A percentile compares a stretch with the other conserved stretches of the same genome.
Conservation (phyloP, 441 rosid species). For the Mallotus repandus region DNA sequence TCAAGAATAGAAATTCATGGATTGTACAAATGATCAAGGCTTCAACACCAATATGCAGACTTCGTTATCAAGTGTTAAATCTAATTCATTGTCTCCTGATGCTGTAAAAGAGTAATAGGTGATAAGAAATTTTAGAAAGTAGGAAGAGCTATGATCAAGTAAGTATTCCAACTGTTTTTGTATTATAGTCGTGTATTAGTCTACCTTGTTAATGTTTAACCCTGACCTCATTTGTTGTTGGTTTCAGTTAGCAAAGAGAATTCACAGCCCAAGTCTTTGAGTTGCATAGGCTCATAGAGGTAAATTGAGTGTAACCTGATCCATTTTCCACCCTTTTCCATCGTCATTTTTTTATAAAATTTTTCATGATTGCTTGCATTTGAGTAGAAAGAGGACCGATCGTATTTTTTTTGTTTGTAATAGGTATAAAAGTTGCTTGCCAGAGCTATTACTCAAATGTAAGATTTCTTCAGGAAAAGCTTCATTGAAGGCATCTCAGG, state of each 20-base stretch:
- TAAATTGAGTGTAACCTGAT: slow-evolving; percentile 24
- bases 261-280: slow-evolving; percentile 79
- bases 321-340: not conserved
- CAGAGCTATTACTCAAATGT: slow-evolving; percentile 52
- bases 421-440: slow-evolving; percentile 81
- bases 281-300: slow-evolving; percentile 82
- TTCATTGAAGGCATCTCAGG: slow-evolving; percentile 37
- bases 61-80: slow-evolving; percentile 29
- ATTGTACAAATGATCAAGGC: slow-evolving; percentile 26
- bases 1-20: slow-evolving; percentile 22
- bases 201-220: slow-evolving; percentile 23
- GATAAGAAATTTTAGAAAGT: slow-evolving; percentile 88
- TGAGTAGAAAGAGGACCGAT: not conserved
- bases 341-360: not conserved
- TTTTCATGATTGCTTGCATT: not conserved
- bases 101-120: slow-evolving; percentile 75
- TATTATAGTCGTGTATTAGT: slow-evolving; percentile 2
- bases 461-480: slow-evolving; percentile 39
- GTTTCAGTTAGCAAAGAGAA: slow-evolving; percentile 74
- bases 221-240: slow-evolving; percentile 27
- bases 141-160: slow-evolving; percentile 75
- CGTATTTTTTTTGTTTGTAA: not conserved
- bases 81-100: slow-evolving; percentile 55
- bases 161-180: slow-evolving; percentile 37
- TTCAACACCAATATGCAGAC: slow-evolving; percentile 28